Base-by-base conservation (phyloP, 2,329 filamentous ascomycete species). In the Diaporthe humulicola region DNA sequence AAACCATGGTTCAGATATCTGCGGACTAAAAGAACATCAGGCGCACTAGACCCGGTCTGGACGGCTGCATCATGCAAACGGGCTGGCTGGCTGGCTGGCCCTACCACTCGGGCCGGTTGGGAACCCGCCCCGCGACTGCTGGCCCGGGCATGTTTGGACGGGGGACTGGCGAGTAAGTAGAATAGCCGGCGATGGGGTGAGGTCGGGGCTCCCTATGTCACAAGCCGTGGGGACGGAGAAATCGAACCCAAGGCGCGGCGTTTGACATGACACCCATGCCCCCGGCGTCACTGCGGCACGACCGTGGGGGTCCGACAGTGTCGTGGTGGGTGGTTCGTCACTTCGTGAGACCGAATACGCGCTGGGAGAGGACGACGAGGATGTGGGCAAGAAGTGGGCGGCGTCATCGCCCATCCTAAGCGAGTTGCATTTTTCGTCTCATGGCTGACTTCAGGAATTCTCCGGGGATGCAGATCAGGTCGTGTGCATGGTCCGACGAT, bases 401-500 rank as follows among this genome's bases (percentile, higher is more conserved):
- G 40, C 40, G 25, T 48, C 60, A 48, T 45, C 60, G 40, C 36
- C 36, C n/a, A 9, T 12, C 36, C 15, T 48, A 71, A 71, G 54
- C 70, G 70, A 67, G 64, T 38, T 67, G 36, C 57, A 73, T 56
- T 45, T 42, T 54, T 69, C 71, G 50, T 73, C 50, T 67, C 38
- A 56, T 58, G 50, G 40, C 36, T 17, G 36, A 57, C 48, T 66
- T 73, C 58, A 67, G 22, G 50, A 69, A 73, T 48, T 56, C 22
- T 73, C 60, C 60, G 50, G 19, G 54, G 30, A 22, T 25, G 48
- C 50, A 50, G 45, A 67, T 67, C 60, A 30, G 25, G 25, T 38
- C 22, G 58, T 28, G 58, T 28, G 58, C 71, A 50, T 73, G 71
- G 60, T 73, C 71, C 30, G 71, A 73, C 71, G 50, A 73, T 38